Base-by-base conservation (phyloP, 2,329 filamentous ascomycete genomes). In the Leptographium galeiforme region DNA sequence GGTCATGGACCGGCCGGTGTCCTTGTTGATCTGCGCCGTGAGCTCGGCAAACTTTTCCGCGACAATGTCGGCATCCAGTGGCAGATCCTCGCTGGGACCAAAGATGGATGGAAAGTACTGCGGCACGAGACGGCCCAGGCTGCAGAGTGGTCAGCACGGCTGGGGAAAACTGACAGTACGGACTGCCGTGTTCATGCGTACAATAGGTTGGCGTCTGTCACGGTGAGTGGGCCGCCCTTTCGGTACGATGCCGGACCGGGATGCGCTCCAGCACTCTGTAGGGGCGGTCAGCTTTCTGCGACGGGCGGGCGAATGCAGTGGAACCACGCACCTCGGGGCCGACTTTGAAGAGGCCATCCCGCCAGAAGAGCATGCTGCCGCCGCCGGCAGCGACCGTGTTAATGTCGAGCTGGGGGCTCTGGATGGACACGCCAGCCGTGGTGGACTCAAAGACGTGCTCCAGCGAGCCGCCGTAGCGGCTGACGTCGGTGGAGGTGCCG, bases 401-500 rank as follows among this genome's bases (percentile, higher is more conserved):
- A 6, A 50, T 36, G 30, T 50, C 48, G 4, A 50, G 48, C 48
- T 50, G 48, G 4, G 48, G 48, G 8, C 14, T 16, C 38, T 50
- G 48, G 48, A 50, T 50, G 16, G 36, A 14, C 8, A 50, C 38
- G 13, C 33, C 48, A 14, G 48, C 36, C 4, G 30, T 50, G 14
- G 88, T 95, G 0, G 89, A 95, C 68, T 95, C 90, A 60, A 95
- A 95, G 0, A 95, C 89, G 62, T 96, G 90, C 61, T 95, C 90
- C 62, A 95, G 91, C 52, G 87, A 76, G 16, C 90, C 90, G 7
- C 86, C 87, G 61, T 91, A 96, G 49, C 90, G 76, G 38, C 87
- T 94, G 11, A 95, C 89, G 66, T 96, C 90, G 1, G 90, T 96
- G 54, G 84, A 90, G 0, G 90, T 96, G 12, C 90, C 90, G 40